Conservation (phyloP, 148 eudicot genomes). For the Rheum nobile region DNA sequence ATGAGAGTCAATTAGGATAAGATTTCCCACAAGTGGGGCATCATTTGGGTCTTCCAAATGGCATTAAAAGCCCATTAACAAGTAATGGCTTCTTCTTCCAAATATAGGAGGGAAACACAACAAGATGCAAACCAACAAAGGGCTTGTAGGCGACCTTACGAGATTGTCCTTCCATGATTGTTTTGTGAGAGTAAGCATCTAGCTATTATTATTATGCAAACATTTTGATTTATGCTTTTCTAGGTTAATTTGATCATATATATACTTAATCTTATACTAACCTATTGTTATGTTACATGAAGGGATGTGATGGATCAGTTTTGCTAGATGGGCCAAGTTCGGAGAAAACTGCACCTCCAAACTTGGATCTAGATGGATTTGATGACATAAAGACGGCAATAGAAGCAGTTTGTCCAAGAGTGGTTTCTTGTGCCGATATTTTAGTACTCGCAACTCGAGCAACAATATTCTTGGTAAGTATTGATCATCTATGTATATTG, state of each 20-base stretch:
- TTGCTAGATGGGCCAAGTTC: conserved; percentile 60
- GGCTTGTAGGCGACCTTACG: not conserved
- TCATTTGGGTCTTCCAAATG: no score
- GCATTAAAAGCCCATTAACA: no score
- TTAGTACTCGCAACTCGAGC: conserved; percentile 68
- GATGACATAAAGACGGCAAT: conserved; percentile 76
- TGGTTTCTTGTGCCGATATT: conserved; percentile 82
- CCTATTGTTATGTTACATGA: not conserved
- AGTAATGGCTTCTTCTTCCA: no score
- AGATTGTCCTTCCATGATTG: not conserved
- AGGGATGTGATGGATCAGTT: conserved; percentile 87
- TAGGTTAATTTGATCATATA: not conserved
- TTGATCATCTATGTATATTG: no score
- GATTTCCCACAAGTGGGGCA: no score
- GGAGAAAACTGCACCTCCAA: conserved; percentile 57
- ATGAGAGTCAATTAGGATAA: no score
- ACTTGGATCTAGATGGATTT: conserved; percentile 65
- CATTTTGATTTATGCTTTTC: not conserved
- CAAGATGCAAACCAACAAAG: not conserved
- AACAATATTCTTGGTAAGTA: conserved; percentile 45
- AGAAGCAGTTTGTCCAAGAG: conserved; percentile 63
- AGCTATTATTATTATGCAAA: not conserved
- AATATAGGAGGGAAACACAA: no score
- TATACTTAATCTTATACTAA: not conserved
- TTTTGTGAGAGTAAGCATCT: not conserved